Base-by-base conservation (phyloP, 1,284 basidiomycete species). In the Mycena sp. region DNA sequence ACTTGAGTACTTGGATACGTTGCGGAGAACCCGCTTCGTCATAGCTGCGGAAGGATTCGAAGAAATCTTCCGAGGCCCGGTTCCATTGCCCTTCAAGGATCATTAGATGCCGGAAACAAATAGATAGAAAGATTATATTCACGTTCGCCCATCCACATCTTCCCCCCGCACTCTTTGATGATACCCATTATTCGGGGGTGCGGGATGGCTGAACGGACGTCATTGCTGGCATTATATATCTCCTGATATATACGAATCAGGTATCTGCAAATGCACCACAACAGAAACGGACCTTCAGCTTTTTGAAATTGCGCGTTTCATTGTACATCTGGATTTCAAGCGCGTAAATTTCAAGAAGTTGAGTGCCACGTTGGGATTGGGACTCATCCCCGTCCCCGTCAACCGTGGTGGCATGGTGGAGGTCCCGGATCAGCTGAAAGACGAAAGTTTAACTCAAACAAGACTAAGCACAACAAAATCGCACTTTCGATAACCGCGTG, bases 101-200 rank as follows among this genome's bases (percentile, higher is more conserved):
- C 26, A 48, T 21, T 45, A 17, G 32, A 12, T n/a, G n/a, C n/a
- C n/a, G n/a, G n/a, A 55, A 32, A 35, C 32, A 57, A 14, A 44
- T 7, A 26, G 23, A 41, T 32, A 49, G 43, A 30, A 30, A 44
- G 21, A 19, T n/a, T 29, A 12, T 4, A 83, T 91, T 71, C 76
- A 93, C 96, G 93, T 83, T 99, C 98, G 61, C 94, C 95, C 98
- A 99, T 99, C 95, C 98, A 98, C 98, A 99, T 99, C 81, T 99
- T 99, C 9, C 98, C 98, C 14, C 98, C 98, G 70, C 97, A 99
- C 77, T 99, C 98, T 73, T 96, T 95, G 78, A 99, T 99, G 57
- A 99, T 94, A 55, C 97, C 98, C 92, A 99, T 96, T 73, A 99
- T 99, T 26, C 96, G 89, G 9, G 98, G 98, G 79, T 99, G 98